A percentile compares a stretch with the other conserved stretches of the same genome.
These are phyloP conservation scores for Phaeolepiota aurea DNA, from an alignment of 768 basidiomycete genomes.

Conservation along the genomic window DNA sequence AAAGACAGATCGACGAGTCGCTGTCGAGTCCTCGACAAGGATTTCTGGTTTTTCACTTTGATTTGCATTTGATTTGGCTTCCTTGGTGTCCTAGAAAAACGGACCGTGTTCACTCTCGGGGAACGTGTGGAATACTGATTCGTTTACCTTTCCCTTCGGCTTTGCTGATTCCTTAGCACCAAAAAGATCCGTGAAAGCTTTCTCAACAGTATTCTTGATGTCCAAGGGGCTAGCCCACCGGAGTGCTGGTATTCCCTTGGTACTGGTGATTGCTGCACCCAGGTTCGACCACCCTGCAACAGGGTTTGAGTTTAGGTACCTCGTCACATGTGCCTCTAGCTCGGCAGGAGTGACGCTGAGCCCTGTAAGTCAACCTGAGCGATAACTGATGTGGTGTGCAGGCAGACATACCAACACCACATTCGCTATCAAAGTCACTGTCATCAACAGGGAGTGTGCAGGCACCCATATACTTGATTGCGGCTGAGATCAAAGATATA, in stretches of 20 bases:
- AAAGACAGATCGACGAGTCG: constrained; percentile 62
- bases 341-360: constrained; percentile 68
- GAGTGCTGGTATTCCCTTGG: constrained; percentile 53
- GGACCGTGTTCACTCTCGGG: too few species aligned
- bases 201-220: constrained; percentile 75
- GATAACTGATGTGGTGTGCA: not conserved
- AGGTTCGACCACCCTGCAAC: constrained; percentile 71
- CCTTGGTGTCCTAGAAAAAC: constrained; percentile 41
- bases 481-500: constrained; percentile 58
- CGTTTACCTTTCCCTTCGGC: constrained; percentile 54
- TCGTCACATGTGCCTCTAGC: constrained; percentile 43
- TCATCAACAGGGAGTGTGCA: constrained; percentile 56
- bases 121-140: not conserved
- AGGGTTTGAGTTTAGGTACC: constrained; percentile 47
- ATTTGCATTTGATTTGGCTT: constrained; percentile 18
- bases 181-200: constrained; percentile 55
- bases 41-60: constrained; percentile 21
- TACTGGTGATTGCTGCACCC: constrained; percentile 52
- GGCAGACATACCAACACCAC: constrained; percentile 73
- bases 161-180: constrained; percentile 65
- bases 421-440: constrained; percentile 63
- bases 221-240: constrained; percentile 84
- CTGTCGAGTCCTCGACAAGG: constrained; percentile 22
- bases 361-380: constrained; percentile 34
- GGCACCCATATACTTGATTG: constrained; percentile 64